A percentile compares a stretch with the other conserved stretches of the same genome.
phyloP scores from a whole-genome alignment of 2,329 filamentous ascomycete species.

The Teratosphaeria viscida region DNA sequence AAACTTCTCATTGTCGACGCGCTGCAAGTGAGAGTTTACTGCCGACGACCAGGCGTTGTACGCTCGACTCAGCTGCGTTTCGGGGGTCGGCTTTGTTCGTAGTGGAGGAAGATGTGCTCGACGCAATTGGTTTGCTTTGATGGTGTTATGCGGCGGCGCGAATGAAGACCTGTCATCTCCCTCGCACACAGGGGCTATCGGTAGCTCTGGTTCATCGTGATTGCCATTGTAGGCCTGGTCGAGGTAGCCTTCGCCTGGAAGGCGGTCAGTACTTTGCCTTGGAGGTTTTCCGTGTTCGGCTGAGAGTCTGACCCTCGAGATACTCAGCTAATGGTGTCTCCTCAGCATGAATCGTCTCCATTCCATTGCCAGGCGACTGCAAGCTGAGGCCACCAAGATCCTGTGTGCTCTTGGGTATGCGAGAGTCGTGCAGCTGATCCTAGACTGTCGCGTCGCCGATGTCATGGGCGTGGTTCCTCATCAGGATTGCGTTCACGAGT shows the following conservation, averaged over 20 bases:
- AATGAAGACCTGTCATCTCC: constrained; percentile 2
- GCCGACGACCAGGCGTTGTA: constrained; percentile 44
- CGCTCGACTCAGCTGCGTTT: constrained; percentile 27
- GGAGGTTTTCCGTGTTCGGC: not conserved
- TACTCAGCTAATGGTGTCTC: constrained; percentile 81
- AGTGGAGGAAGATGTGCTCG: constrained; percentile 3
- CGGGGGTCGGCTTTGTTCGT: constrained; percentile 2
- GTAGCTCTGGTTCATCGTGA: not conserved
- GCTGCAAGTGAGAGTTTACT: constrained; percentile 61
- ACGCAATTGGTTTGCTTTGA: not conserved
- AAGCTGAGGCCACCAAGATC: constrained; percentile 3
- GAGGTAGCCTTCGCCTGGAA: constrained; percentile 3
- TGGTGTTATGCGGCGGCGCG: constrained; percentile 10
- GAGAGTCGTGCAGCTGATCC: not conserved
- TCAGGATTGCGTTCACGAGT: not conserved
- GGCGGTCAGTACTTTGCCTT: not conserved
- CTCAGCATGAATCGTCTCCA: constrained; percentile 83
- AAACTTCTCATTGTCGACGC: constrained; percentile 72
- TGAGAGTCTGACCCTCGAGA: constrained; percentile 60
- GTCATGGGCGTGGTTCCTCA: not conserved
- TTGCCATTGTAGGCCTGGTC: not conserved
- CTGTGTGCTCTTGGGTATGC: not conserved
- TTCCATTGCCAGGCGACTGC: constrained; percentile 30
- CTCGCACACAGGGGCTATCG: not conserved
- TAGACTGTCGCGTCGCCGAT: not conserved